Conservation (phyloP, 2,329 filamentous ascomycete species). For the Phoma sp. region DNA sequence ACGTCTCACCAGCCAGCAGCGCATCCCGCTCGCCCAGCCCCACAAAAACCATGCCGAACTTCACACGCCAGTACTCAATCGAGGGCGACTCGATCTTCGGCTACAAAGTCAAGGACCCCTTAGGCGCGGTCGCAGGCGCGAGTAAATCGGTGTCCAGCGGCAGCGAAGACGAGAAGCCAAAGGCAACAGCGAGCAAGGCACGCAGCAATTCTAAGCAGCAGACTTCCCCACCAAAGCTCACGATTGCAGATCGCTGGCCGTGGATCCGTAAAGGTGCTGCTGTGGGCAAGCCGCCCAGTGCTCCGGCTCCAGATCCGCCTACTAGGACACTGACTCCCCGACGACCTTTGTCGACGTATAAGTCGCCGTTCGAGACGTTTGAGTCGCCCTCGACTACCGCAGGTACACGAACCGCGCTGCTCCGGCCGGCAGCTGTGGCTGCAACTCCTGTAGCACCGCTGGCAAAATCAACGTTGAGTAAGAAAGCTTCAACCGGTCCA, state of each 20-base stretch:
- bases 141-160: constrained; percentile 5
- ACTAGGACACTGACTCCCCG: not conserved
- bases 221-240: constrained; percentile 13
- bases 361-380: constrained; percentile 21
- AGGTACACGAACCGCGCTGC: not conserved
- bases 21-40: constrained; percentile 29
- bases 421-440: not conserved
- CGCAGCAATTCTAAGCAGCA: constrained; percentile 1
- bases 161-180: constrained; percentile 18
- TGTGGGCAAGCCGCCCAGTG: constrained; percentile 20
- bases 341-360: constrained; percentile 7
- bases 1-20: not conserved
- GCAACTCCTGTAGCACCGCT: constrained; percentile 18
- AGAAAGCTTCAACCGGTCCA: constrained; percentile 10
- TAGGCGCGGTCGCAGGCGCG: constrained; percentile 19
- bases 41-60: constrained; percentile 28
- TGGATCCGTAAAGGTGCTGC: constrained; percentile 26
- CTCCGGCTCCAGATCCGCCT: constrained; percentile 14
- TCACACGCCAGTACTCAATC: constrained; percentile 28
- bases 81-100: constrained; percentile 33
- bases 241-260: constrained; percentile 27
- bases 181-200: not conserved
- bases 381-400: not conserved
- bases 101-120: constrained; percentile 22
- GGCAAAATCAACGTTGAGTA: not conserved